These are phyloP conservation scores for Hanseniaspora hatyaiensis DNA, from an alignment of 805 yeast genomes.

Conservation along the genomic window DNA sequence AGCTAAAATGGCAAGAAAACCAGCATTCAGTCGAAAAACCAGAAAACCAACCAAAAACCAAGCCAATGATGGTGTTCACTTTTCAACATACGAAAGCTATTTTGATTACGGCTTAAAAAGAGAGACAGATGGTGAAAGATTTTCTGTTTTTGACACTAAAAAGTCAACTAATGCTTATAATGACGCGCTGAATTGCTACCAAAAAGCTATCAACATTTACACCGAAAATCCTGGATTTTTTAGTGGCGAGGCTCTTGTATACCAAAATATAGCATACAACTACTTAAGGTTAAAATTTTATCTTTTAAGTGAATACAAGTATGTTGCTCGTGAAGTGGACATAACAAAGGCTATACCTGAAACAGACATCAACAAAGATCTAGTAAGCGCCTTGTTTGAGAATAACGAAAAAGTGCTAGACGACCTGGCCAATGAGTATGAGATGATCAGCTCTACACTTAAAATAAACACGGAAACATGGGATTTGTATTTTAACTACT, in stretches of 20 bases:
- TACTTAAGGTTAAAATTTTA: slow-evolving; percentile 26
- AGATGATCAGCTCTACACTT: not conserved
- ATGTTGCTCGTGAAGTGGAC: slow-evolving; percentile 26
- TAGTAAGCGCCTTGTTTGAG: slow-evolving; percentile 17
- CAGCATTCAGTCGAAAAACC: slow-evolving; percentile 2
- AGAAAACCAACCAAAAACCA: not conserved
- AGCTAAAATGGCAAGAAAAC: slow-evolving; percentile 13
- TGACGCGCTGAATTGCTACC: slow-evolving; percentile 24
- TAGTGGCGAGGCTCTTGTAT: slow-evolving; percentile 25
- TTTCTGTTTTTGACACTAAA: slow-evolving; percentile 28
- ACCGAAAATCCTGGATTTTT: slow-evolving; percentile 17
- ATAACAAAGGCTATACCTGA: slow-evolving; percentile 23
- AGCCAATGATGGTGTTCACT: not conserved
- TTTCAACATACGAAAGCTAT: slow-evolving; percentile 25
- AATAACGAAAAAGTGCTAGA: slow-evolving; percentile 10
- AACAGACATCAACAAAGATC: slow-evolving; percentile 20
- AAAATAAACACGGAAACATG: slow-evolving; percentile 19
- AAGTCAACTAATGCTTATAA: slow-evolving; percentile 25
- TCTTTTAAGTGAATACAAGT: slow-evolving; percentile 25
- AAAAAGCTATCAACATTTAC: slow-evolving; percentile 26
- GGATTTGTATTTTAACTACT: slow-evolving; percentile 28
- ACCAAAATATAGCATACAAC: slow-evolving; percentile 29
- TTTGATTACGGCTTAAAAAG: slow-evolving; percentile 26
- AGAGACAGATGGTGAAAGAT: slow-evolving; percentile 31
- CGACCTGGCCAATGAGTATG: not conserved